Percentiles rank a stretch among this genome's conserved stretches.
phyloP scores from a whole-genome alignment of 1,139 yeast genomes.

The Taphrina communis region DNA sequence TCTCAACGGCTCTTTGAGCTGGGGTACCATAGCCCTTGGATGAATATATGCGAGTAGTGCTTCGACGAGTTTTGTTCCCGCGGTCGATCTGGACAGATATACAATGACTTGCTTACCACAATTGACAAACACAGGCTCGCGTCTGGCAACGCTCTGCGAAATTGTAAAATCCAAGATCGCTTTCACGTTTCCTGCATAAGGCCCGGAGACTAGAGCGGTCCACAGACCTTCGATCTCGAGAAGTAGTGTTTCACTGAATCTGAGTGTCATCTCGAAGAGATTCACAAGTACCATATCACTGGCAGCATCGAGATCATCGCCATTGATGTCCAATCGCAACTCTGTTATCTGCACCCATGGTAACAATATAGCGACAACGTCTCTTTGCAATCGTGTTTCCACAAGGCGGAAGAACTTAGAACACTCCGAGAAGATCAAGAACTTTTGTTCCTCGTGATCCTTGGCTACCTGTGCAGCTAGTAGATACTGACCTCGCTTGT shows the following conservation, averaged over 20 bases:
- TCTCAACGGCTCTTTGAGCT: slow-evolving; percentile 54
- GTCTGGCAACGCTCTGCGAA: slow-evolving; percentile 69
- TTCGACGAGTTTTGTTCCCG: slow-evolving; percentile 65
- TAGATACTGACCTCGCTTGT: slow-evolving; percentile 75
- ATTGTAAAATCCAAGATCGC: slow-evolving; percentile 74
- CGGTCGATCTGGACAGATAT: slow-evolving; percentile 69
- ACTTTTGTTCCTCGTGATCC: slow-evolving; percentile 63
- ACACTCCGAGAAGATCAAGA: slow-evolving; percentile 70
- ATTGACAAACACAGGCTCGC: slow-evolving; percentile 76
- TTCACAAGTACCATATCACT: slow-evolving; percentile 76
- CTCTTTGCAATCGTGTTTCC: slow-evolving; percentile 66
- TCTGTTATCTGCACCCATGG: slow-evolving; percentile 91
- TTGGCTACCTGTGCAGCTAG: slow-evolving; percentile 68
- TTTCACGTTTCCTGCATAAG: slow-evolving; percentile 69
- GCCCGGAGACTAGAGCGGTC: slow-evolving; percentile 84
- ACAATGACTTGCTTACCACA: slow-evolving; percentile 81
- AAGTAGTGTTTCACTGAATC: slow-evolving; percentile 72
- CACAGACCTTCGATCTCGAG: slow-evolving; percentile 92
- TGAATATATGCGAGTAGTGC: slow-evolving; percentile 70
- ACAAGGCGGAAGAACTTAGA: slow-evolving; percentile 73
- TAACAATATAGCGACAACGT: slow-evolving; percentile 74
- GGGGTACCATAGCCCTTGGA: slow-evolving; percentile 88
- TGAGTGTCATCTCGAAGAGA: slow-evolving; percentile 81
- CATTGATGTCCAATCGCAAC: slow-evolving; percentile 59
- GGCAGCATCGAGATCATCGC: slow-evolving; percentile 57